Evolutionary conservation across 2,329 filamentous ascomycete species (phyloP).

Genomic region (Sporothrix phasma): DNA sequence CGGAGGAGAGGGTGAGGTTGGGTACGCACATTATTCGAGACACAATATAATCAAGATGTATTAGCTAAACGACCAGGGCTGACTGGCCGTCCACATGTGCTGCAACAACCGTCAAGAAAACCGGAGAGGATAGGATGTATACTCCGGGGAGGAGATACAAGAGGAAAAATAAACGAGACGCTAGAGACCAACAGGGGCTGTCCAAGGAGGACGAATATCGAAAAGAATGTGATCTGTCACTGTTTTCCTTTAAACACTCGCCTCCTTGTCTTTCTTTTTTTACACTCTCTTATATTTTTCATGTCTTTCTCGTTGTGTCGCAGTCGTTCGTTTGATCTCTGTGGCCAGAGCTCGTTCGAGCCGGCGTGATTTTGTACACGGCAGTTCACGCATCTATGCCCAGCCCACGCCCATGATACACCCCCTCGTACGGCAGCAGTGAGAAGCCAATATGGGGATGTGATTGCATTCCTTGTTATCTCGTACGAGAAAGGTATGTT

Average conservation of each 20-base stretch:
- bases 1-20: neutral
- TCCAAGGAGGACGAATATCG: neutral
- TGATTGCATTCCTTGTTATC: neutral
- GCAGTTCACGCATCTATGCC: neutral
- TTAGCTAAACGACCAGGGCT: neutral
- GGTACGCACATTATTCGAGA: neutral
- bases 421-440: neutral
- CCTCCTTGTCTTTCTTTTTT: neutral
- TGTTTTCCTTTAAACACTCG: neutral
- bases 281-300: no score
- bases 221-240: conserved; percentile 5
- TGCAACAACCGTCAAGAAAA: neutral
- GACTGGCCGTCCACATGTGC: neutral
- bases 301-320: neutral
- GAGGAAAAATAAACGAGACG: neutral
- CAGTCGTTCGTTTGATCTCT: neutral
- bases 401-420: neutral
- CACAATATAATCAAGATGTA: neutral
- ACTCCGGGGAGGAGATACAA: neutral
- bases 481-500: neutral
- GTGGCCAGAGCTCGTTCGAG: neutral
- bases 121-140: neutral
- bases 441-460: neutral
- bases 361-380: neutral
- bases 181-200: neutral